phyloP scores from a whole-genome alignment of 129 eudicot species.

The Flaveria brownii region DNA sequence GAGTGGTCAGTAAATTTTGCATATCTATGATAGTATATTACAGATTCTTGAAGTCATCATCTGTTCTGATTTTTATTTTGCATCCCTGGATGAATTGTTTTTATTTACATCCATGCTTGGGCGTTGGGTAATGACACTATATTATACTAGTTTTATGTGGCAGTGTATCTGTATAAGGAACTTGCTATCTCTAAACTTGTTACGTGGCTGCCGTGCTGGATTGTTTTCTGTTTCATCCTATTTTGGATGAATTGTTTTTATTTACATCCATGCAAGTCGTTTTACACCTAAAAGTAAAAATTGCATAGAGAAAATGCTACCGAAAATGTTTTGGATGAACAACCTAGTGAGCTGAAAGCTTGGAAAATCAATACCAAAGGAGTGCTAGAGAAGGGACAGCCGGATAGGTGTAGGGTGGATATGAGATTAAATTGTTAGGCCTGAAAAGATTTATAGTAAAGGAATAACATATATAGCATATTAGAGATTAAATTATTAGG shows the following conservation, averaged over 20 bases:
- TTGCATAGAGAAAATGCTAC: not conserved
- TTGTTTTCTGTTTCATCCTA: too few relatives aligned
- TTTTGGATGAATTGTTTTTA: too few relatives aligned
- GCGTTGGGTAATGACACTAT: not conserved
- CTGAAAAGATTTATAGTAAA: not conserved
- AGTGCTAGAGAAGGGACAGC: not conserved
- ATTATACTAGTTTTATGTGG: not conserved
- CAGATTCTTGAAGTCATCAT: constrained; percentile 19
- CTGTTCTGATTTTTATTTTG: constrained; percentile 3
- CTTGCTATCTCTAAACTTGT: constrained; percentile 2
- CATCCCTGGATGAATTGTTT: constrained; percentile 4
- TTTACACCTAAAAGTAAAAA: not conserved
- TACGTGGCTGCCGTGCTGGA: not conserved
- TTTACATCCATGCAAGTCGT: not conserved
- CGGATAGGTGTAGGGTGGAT: not conserved
- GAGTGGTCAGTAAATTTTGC: constrained; percentile 63
- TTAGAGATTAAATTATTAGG: not conserved
- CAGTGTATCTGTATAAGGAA: not conserved
- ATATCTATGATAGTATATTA: constrained; percentile 7
- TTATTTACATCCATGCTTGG: constrained; percentile 20
- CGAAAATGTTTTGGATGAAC: not conserved
- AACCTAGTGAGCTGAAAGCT: not conserved
- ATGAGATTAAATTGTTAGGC: not conserved
- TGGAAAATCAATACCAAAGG: not conserved
- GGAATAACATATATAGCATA: not conserved